Conservation (phyloP, 352 stramenopile genomes). For the Phytophthora sansomeana region DNA sequence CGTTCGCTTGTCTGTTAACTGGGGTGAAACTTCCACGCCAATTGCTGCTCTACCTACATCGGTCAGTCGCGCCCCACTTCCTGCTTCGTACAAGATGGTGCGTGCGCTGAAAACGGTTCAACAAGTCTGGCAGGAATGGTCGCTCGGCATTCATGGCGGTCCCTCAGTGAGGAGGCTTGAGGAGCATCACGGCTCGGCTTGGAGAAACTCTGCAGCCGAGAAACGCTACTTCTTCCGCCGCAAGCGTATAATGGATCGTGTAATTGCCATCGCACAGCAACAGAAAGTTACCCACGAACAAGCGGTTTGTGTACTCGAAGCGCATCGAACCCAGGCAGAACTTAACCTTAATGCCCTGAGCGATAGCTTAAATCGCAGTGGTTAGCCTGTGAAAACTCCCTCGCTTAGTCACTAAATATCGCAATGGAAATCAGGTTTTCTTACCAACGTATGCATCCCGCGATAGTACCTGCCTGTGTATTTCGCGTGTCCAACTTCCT, state of each 20-base stretch:
- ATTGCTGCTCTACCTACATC: no score
- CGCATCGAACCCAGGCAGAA: neutral
- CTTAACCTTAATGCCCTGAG: constrained; percentile 15
- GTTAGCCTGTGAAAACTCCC: no score
- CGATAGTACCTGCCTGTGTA: no score
- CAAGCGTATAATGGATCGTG: constrained; percentile 11
- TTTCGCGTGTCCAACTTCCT: no score
- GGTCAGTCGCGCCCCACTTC: neutral
- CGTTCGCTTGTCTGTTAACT: constrained; percentile 13
- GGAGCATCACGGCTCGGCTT: neutral
- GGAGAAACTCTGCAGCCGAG: constrained; percentile 4
- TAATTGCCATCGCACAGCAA: constrained; percentile 5
- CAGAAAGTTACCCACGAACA: constrained; percentile 8
- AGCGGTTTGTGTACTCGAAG: constrained; percentile 3
- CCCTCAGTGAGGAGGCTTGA: constrained; percentile 3
- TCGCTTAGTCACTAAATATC: no score
- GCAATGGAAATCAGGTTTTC: no score
- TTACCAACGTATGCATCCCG: no score
- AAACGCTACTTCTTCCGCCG: constrained; percentile 14
- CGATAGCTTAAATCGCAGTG: neutral
- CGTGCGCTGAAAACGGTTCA: constrained; percentile 5
- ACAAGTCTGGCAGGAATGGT: constrained; percentile 15
- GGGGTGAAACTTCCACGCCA: neutral
- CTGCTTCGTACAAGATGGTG: constrained; percentile 4
- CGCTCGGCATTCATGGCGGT: neutral